Evolutionary conservation across 495 filamentous ascomycete species (phyloP), one percentile per base, ranked within the genome.

Genomic region (Hamigera avellanea): DNA sequence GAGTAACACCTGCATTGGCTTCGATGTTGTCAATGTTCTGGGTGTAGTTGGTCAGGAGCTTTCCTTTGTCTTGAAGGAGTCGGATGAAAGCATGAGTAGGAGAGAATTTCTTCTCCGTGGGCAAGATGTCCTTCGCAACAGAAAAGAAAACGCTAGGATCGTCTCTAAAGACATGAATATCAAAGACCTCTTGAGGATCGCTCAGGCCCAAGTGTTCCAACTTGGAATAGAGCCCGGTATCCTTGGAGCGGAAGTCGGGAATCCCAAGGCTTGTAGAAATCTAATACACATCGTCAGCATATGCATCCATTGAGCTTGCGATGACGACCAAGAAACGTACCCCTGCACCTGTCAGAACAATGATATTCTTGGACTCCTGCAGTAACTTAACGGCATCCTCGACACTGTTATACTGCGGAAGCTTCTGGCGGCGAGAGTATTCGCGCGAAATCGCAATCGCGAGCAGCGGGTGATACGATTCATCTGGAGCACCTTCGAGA

Each of bases 21-120:
- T 98, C 91, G 32, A 98, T 80, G 48, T 96, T 95, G 64, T 98
- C 91, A 47, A 98, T 98, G 54, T 98, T 98, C 56, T 98, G 91
- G 2, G 89, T 93, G 61, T 95, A 98, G 59, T 95, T 94, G 17
- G 88, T 96, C 33, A 95, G 69, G 14, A 98, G 75, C 50, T 93
- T 94, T 14, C 76, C 78, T 54, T 88, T 85, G 41, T 87, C 70
- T 53, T 96, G 87, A 2, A 98, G 72, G n/a, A 95, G 69, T n/a
- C 76, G 77, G 45, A 98, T 93, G 62, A 98, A 98, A 27, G 78
- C 81, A 59, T 98, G 91, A 0, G 91, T 95, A 0, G 91, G 91
- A 0, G 91, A 86, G 59, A 73, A 81, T 43, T 78, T 80, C 47
- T 64, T 69, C 37, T 69, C 63, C 6, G 75, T 76, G 2, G 91